Conservation (phyloP, 2,329 filamentous ascomycete species). For the Cercospora sp. region DNA sequence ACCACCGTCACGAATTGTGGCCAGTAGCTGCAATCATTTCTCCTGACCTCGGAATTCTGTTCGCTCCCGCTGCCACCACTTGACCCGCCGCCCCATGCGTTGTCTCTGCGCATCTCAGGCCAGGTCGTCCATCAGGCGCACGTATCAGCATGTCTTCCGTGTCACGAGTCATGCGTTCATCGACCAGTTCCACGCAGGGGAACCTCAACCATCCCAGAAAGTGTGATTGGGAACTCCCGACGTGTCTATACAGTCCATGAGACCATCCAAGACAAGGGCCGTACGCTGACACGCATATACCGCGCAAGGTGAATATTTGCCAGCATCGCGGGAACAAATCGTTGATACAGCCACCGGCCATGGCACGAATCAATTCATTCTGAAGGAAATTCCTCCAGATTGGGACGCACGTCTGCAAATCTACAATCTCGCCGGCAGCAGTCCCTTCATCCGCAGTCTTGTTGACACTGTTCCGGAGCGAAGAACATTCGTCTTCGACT, state of each 20-base stretch:
- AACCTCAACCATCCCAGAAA: background rate
- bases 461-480: too few species aligned
- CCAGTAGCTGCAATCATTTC: background rate
- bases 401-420: too few species aligned
- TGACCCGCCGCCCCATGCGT: background rate
- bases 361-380: too few species aligned
- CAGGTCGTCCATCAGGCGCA: background rate
- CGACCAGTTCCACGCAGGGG: background rate
- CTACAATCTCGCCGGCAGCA: too few species aligned
- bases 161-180: background rate
- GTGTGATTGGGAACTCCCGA: background rate
- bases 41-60: background rate
- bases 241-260: background rate
- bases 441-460: too few species aligned
- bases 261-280: conserved; percentile 2
- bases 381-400: too few species aligned
- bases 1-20: background rate
- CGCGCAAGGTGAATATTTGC: conserved; percentile 12
- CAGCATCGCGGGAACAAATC: conserved; percentile 9
- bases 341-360: too few species aligned
- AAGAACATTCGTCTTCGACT: too few species aligned
- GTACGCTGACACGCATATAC: background rate
- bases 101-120: background rate
- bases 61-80: background rate
- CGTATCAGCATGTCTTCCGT: background rate